Percentiles rank a stretch among this genome's conserved stretches.
Evolutionary conservation across 148 eudicot species (phyloP).

Genomic region (Heliamphora exappendiculata): DNA sequence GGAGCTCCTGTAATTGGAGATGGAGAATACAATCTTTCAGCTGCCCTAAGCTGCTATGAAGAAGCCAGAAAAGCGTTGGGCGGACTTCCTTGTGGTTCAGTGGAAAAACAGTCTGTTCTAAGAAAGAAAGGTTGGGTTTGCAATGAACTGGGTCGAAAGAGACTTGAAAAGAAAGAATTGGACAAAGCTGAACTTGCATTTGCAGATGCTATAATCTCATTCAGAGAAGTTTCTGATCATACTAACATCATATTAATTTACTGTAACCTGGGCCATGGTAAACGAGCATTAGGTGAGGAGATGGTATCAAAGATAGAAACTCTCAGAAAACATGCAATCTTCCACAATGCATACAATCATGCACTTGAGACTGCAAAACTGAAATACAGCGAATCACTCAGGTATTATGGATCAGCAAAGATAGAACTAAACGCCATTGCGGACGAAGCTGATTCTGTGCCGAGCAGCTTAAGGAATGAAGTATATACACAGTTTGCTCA

Average conservation of each 20-base stretch:
- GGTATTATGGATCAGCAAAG: constrained; percentile 78
- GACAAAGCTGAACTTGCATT: constrained; percentile 75
- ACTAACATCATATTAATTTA: constrained; percentile 75
- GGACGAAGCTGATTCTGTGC: constrained; percentile 33
- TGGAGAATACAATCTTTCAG: constrained; percentile 51
- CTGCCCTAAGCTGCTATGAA: constrained; percentile 62
- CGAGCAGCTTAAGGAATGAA: constrained; percentile 50
- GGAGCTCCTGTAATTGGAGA: constrained; percentile 42
- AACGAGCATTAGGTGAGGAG: constrained; percentile 86
- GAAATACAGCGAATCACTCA: constrained; percentile 64
- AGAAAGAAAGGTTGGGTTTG: constrained; percentile 98
- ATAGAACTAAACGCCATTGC: constrained; percentile 34
- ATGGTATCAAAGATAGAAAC: constrained; percentile 48
- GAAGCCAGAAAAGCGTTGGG: constrained; percentile 62
- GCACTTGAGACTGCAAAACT: constrained; percentile 60
- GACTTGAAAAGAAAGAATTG: constrained; percentile 65
- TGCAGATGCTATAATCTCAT: constrained; percentile 71
- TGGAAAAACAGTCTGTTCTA: constrained; percentile 52
- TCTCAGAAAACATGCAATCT: constrained; percentile 41
- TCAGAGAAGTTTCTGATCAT: constrained; percentile 72
- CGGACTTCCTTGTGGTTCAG: constrained; percentile 35
- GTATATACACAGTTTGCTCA: constrained; percentile 82
- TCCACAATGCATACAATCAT: constrained; percentile 50
- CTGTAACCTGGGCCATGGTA: constrained; percentile 90
- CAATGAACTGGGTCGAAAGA: constrained; percentile 82